Percentiles rank a stretch among this genome's conserved stretches.
These are phyloP conservation scores for Phoenix dactylifera DNA, from an alignment of 176 grass and related monocot species.

Conservation along the genomic window DNA sequence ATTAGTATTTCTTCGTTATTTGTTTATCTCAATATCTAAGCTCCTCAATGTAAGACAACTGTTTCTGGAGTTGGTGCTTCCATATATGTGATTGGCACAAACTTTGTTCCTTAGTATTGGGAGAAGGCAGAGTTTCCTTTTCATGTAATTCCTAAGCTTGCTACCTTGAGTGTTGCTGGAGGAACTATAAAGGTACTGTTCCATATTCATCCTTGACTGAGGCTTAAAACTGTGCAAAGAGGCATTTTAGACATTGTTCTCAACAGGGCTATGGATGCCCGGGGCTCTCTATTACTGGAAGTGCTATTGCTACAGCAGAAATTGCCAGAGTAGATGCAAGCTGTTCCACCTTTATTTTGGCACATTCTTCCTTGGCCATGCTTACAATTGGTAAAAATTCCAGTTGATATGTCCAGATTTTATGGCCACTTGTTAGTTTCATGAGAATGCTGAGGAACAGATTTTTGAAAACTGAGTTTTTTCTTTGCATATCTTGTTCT, in stretches of 20 bases:
- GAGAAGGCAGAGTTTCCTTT: slow-evolving; percentile 91
- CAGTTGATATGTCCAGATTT: too few relatives aligned
- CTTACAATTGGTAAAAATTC: slow-evolving; percentile 53
- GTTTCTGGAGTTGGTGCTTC: slow-evolving; percentile 5
- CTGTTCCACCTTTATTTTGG: slow-evolving; percentile 82
- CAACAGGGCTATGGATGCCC: slow-evolving; percentile 71
- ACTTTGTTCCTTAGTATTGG: slow-evolving; percentile 48
- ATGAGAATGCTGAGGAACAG: too few relatives aligned
- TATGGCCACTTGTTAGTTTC: not conserved
- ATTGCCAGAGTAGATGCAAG: slow-evolving; percentile 86
- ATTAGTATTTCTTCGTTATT: too few relatives aligned
- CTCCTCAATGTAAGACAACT: too few relatives aligned
- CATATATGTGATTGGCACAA: not conserved
- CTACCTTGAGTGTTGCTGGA: slow-evolving; percentile 44
- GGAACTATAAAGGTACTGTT: slow-evolving; percentile 59
- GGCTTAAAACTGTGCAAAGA: not conserved
- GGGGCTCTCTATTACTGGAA: slow-evolving; percentile 54
- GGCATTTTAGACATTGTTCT: too few relatives aligned
- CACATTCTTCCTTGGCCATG: slow-evolving; percentile 78
- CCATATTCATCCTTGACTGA: not conserved
- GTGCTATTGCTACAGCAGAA: slow-evolving; percentile 66
- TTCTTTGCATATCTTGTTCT: not conserved
- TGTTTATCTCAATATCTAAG: too few relatives aligned
- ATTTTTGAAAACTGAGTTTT: too few relatives aligned
- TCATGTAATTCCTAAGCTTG: slow-evolving; percentile 66